Evolutionary conservation across 1,284 basidiomycete species (phyloP).

Genomic region (Cutaneotrichosporon cutaneum): DNA sequence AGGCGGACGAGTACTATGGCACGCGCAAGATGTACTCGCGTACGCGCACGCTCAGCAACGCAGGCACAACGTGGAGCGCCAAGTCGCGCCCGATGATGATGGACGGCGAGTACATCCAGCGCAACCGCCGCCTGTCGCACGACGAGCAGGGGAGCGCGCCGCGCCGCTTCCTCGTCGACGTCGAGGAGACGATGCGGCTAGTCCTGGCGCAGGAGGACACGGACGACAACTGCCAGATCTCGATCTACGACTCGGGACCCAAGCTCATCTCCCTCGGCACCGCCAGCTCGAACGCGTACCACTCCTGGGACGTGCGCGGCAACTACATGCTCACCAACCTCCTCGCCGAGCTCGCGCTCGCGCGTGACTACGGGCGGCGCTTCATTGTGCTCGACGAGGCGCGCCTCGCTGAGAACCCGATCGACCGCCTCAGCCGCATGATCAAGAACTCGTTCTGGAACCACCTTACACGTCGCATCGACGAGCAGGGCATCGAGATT

Average conservation of each 20-base stretch:
- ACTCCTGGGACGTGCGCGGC: conserved; percentile 90
- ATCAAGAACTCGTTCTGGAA: conserved; percentile 99
- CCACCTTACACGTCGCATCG: conserved; percentile 91
- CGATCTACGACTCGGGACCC: conserved; percentile 92
- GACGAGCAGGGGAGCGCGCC: conserved; percentile 56
- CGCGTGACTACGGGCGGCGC: conserved; percentile 91
- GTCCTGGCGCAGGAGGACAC: conserved; percentile 98
- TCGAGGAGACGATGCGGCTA: conserved; percentile 97
- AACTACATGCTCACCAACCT: conserved; percentile 99
- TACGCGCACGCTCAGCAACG: conserved; percentile 77
- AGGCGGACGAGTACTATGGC: conserved; percentile 79
- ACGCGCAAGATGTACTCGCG: conserved; percentile 71
- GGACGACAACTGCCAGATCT: conserved; percentile 87
- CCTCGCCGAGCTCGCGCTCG: conserved; percentile 95
- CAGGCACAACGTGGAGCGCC: conserved; percentile 64
- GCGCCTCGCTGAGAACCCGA: conserved; percentile 92
- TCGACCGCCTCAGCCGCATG: conserved; percentile 95
- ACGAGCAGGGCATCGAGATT: conserved; percentile 93
- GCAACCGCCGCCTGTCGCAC: conserved; percentile 76
- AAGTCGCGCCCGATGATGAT: conserved; percentile 62
- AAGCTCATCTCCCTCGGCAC: conserved; percentile 95
- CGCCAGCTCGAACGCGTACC: conserved; percentile 95
- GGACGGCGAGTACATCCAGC: conserved; percentile 68
- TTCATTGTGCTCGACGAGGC: conserved; percentile 97
- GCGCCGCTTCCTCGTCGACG: conserved; percentile 91